Evolutionary conservation across 1,139 yeast species (phyloP).

Genomic region (Yamadazyma diospyri): DNA sequence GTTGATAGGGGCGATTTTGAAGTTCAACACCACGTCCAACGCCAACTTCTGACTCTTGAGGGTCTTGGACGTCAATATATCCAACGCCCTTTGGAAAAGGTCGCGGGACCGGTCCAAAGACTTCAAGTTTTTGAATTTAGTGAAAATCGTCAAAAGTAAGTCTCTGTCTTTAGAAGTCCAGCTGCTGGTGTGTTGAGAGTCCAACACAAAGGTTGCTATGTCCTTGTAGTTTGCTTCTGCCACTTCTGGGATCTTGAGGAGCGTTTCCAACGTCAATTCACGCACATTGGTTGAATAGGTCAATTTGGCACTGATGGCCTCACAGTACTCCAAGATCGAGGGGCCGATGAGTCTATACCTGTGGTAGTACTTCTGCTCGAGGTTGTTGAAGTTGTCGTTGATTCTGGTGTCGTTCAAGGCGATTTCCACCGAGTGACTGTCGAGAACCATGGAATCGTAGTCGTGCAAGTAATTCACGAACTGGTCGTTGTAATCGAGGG

Average conservation of each 20-base stretch:
- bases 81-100: constrained; percentile 52
- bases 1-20: constrained; percentile 52
- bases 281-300: constrained; percentile 40
- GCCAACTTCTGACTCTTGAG: constrained; percentile 69
- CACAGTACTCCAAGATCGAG: constrained; percentile 36
- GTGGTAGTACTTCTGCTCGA: constrained; percentile 20
- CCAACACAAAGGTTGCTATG: constrained; percentile 55
- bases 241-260: constrained; percentile 54
- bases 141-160: constrained; percentile 57
- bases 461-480: constrained; percentile 15
- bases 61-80: constrained; percentile 60
- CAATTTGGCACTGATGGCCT: constrained; percentile 29
- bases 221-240: constrained; percentile 61
- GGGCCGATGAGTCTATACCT: constrained; percentile 20
- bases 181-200: constrained; percentile 17
- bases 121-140: constrained; percentile 63
- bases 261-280: constrained; percentile 45
- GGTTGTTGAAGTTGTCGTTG: constrained; percentile 21
- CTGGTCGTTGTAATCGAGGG: constrained; percentile 22
- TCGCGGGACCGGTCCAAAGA: constrained; percentile 48
- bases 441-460: constrained; percentile 1
- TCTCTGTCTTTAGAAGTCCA: constrained; percentile 68
- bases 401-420: constrained; percentile 30
- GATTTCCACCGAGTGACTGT: constrained; percentile 21
- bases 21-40: constrained; percentile 66